Evolutionary conservation across 345 rosid genomes (phyloP).

Genomic region (Hypericum perforatum): DNA sequence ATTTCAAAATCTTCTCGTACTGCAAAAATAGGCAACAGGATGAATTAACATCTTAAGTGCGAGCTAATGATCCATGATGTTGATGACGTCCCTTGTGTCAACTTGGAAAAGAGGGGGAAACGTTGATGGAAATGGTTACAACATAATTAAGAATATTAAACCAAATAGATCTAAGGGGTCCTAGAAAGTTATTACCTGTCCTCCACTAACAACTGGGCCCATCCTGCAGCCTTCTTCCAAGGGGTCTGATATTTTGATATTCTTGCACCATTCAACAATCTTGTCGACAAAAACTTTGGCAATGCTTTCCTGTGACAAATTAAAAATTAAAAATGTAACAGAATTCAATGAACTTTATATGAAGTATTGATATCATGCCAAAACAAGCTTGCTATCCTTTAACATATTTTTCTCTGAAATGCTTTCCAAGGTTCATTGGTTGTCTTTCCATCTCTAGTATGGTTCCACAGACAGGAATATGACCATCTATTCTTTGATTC

Average conservation of each 20-base stretch:
- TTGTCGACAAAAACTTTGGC: constrained; percentile 57
- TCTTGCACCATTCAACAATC: constrained; percentile 71
- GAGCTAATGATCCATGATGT: neutral
- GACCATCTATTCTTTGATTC: no score
- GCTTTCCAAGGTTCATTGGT: no score
- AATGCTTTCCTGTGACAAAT: constrained; percentile 56
- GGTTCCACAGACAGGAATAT: no score
- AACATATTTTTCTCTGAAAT: no score
- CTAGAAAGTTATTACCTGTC: constrained; percentile 43
- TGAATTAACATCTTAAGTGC: neutral
- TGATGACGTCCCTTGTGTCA: no score
- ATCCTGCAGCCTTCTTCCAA: constrained; percentile 88
- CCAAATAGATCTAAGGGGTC: neutral
- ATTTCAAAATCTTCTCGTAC: constrained; percentile 68
- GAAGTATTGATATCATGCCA: neutral
- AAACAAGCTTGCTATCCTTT: neutral
- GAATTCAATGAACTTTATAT: constrained; percentile 2
- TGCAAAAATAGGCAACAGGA: constrained; percentile 26
- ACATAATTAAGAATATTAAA: no score
- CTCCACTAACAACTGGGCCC: constrained; percentile 79
- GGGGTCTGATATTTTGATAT: constrained; percentile 83
- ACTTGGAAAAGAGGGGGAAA: no score
- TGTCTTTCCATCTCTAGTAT: no score
- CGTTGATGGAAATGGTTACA: no score
- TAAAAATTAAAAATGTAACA: neutral